A percentile compares a stretch with the other conserved stretches of the same genome.
These are phyloP conservation scores for Eudorina sp. DNA, from an alignment of 139 green algal species.

Conservation along the genomic window DNA sequence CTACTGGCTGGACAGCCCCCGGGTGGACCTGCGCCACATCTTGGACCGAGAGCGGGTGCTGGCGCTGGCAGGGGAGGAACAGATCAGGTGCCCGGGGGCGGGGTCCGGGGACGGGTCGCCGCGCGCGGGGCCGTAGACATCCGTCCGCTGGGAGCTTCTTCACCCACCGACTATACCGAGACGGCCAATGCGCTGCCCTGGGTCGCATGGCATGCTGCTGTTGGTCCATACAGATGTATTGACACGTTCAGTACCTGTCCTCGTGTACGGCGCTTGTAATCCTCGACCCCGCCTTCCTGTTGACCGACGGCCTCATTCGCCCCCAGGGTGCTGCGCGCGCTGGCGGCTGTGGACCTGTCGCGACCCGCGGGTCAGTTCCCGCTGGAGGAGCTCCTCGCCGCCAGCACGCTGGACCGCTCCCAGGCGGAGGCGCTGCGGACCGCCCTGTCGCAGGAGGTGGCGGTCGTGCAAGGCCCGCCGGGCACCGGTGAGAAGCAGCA, in stretches of 20 bases:
- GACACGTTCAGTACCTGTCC: too few relatives aligned
- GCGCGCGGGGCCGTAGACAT: too few relatives aligned
- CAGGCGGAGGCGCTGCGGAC: constrained; percentile 68
- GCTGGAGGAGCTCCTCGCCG: constrained; percentile 26
- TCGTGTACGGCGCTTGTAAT: too few relatives aligned
- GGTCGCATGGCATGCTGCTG: too few relatives aligned
- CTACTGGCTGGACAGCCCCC: constrained; percentile 22
- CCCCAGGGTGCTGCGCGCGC: background rate
- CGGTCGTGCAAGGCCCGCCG: constrained; percentile 82
- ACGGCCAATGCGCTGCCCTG: too few relatives aligned
- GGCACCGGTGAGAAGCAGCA: constrained; percentile 64
- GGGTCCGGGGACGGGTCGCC: background rate
- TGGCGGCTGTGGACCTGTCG: constrained; percentile 1
- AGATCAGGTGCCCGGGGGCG: background rate
- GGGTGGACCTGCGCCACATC: constrained; percentile 18
- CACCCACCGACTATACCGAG: too few relatives aligned
- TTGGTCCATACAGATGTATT: too few relatives aligned
- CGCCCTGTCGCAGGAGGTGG: constrained; percentile 70
- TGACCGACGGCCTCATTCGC: background rate
- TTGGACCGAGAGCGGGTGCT: background rate
- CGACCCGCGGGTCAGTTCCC: background rate
- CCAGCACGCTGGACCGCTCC: constrained; percentile 52
- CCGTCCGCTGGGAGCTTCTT: too few relatives aligned
- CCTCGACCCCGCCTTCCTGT: background rate
- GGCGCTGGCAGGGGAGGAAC: constrained; percentile 1